These are phyloP conservation scores for Spergularia azorica DNA, from an alignment of 179 eudicot species.

Conservation along the genomic window DNA sequence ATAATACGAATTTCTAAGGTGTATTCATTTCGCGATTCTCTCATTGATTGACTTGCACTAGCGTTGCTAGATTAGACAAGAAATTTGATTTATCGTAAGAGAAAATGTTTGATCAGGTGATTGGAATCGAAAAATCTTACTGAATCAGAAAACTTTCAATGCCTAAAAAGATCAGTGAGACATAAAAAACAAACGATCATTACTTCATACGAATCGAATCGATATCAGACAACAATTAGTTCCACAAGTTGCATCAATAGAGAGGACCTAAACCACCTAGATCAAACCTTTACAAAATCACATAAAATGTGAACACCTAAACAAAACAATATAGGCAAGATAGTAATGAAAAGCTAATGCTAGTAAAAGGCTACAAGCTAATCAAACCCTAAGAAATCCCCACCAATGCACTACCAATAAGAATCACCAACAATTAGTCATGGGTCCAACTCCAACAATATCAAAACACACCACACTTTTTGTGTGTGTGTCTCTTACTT, in stretches of 20 bases:
- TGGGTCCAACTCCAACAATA: slow-evolving; percentile 24
- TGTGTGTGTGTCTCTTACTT: not conserved
- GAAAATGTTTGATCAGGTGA: no score
- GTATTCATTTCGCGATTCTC: no score
- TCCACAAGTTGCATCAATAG: not conserved
- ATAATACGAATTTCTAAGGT: no score
- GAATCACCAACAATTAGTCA: slow-evolving; percentile 20
- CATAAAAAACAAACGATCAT: no score
- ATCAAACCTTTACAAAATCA: slow-evolving; percentile 25
- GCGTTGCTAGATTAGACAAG: no score
- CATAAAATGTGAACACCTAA: slow-evolving; percentile 5
- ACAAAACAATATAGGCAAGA: slow-evolving; percentile 6
- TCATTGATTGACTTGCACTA: no score
- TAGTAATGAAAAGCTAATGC: not conserved
- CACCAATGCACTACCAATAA: slow-evolving; percentile 21
- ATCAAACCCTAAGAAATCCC: slow-evolving; percentile 22
- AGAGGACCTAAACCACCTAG: not conserved
- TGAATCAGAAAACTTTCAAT: no score
- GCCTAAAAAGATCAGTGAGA: not conserved
- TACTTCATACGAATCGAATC: no score
- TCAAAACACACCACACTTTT: slow-evolving; percentile 7
- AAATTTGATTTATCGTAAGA: no score
- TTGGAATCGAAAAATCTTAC: no score
- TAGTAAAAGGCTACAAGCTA: slow-evolving; percentile 4
- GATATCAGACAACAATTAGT: not conserved